phyloP scores from a whole-genome alignment of 352 stramenopile species.

The Lagenidium sp. region DNA sequence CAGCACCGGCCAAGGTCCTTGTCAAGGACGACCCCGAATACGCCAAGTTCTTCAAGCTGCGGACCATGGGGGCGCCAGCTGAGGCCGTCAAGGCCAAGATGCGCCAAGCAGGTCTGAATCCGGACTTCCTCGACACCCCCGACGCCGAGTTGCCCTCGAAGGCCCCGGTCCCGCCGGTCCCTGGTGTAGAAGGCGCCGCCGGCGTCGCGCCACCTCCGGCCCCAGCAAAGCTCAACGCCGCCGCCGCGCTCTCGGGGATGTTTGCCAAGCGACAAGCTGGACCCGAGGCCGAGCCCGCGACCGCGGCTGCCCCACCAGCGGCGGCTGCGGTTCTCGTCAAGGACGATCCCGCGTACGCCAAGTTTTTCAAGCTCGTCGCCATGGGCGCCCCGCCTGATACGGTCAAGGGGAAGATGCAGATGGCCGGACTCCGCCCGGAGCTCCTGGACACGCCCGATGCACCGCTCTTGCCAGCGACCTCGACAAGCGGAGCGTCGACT shows the following conservation, averaged over 20 bases:
- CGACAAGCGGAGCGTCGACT: too few relatives aligned
- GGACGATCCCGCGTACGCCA: slow-evolving; percentile 52
- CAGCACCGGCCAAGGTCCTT: slow-evolving; percentile 13
- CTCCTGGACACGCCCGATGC: slow-evolving; percentile 55
- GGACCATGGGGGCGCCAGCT: slow-evolving; percentile 43
- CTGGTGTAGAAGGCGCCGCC: too few relatives aligned
- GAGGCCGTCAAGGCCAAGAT: slow-evolving; percentile 56
- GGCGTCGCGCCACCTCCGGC: slow-evolving; percentile 6
- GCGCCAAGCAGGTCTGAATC: slow-evolving; percentile 37
- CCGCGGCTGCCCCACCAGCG: background rate
- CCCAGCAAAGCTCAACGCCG: slow-evolving; percentile 4
- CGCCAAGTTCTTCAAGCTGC: slow-evolving; percentile 63
- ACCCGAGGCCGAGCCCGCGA: background rate
- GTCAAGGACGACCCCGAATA: slow-evolving; percentile 58
- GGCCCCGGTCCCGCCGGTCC: background rate
- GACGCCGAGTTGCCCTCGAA: slow-evolving; percentile 26
- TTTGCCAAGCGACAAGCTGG: slow-evolving; percentile 9
- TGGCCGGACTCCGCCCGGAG: slow-evolving; percentile 41
- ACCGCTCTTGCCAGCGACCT: slow-evolving; percentile 16
- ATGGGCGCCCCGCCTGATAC: slow-evolving; percentile 48
- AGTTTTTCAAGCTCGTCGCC: slow-evolving; percentile 64
- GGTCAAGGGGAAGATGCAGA: slow-evolving; percentile 64
- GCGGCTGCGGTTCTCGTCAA: slow-evolving; percentile 31
- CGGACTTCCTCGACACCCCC: slow-evolving; percentile 60
- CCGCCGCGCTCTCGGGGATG: slow-evolving; percentile 9